Conservation (phyloP, 2,329 filamentous ascomycete genomes). For the Pseudogymnoascus sp. region DNA sequence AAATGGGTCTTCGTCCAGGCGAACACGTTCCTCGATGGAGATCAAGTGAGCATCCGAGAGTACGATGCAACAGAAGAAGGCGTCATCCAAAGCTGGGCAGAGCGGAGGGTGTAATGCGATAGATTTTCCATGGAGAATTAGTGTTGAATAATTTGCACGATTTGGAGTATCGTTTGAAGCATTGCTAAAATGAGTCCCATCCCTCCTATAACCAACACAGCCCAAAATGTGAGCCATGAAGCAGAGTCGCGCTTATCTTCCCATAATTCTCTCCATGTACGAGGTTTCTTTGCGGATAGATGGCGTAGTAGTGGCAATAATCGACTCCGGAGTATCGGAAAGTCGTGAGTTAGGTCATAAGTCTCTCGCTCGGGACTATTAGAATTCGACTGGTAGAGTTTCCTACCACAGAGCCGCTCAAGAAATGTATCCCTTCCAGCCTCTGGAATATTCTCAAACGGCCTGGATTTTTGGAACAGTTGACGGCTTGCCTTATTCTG, state of each 20-base stretch:
- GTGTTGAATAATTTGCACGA: constrained; percentile 15
- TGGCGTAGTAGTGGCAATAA: not conserved
- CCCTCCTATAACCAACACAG: constrained; percentile 17
- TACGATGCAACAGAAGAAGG: constrained; percentile 47
- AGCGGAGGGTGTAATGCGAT: constrained; percentile 22
- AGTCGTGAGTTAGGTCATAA: constrained; percentile 4
- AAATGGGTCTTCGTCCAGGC: constrained; percentile 55
- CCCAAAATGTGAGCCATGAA: constrained; percentile 21
- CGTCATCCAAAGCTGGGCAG: constrained; percentile 42
- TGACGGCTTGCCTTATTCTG: constrained; percentile 16
- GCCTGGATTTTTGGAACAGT: constrained; percentile 15
- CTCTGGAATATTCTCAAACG: constrained; percentile 7
- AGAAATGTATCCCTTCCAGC: constrained; percentile 3
- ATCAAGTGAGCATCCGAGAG: constrained; percentile 41
- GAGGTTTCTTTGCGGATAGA: not conserved
- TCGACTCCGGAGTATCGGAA: not conserved
- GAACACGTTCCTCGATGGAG: constrained; percentile 41
- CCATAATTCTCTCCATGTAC: constrained; percentile 15
- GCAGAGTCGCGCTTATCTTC: constrained; percentile 20
- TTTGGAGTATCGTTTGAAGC: constrained; percentile 20
- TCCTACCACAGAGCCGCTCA: not conserved
- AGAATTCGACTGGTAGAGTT: not conserved
- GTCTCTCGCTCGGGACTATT: constrained; percentile 1
- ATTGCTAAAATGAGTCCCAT: constrained; percentile 17
- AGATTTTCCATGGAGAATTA: constrained; percentile 9